A percentile compares a stretch with the other conserved stretches of the same genome.
Conservation (phyloP, 2,329 filamentous ascomycete genomes). For the Apiospora aurea region DNA sequence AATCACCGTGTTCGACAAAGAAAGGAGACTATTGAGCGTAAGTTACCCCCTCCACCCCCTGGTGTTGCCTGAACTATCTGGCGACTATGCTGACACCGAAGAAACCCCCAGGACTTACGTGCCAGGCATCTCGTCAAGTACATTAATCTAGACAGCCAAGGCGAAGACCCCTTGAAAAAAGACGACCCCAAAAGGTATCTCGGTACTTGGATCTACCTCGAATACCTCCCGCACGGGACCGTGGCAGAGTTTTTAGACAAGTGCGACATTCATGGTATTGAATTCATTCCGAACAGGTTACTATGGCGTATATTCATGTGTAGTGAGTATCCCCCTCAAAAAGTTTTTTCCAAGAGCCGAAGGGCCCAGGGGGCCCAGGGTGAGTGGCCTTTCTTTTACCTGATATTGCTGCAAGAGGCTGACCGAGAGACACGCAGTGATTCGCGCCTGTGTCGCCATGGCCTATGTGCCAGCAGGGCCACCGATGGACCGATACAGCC, state of each 20-base stretch:
- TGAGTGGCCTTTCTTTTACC: too few relatives aligned
- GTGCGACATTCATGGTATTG: not conserved
- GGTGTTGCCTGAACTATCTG: not conserved
- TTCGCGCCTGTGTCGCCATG: not conserved
- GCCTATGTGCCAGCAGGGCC: not conserved
- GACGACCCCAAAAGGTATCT: not conserved
- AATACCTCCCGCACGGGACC: not conserved
- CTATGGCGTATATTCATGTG: conserved; percentile 4
- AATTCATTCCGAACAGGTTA: not conserved
- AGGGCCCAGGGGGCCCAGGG: too few relatives aligned
- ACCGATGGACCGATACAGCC: not conserved
- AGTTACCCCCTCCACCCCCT: not conserved
- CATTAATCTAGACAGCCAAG: not conserved
- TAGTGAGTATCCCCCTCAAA: not conserved
- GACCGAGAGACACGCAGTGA: not conserved
- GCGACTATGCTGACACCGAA: too few relatives aligned
- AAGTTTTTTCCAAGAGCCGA: too few relatives aligned
- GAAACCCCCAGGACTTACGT: not conserved
- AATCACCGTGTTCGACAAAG: not conserved
- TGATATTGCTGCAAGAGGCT: not conserved
- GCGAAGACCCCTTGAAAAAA: not conserved
- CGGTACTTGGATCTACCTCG: not conserved
- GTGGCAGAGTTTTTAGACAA: not conserved
- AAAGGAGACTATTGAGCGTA: not conserved
- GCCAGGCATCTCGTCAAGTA: not conserved